Conservation (phyloP, 129 eudicot species). For the Helichrysum umbraculigerum region DNA sequence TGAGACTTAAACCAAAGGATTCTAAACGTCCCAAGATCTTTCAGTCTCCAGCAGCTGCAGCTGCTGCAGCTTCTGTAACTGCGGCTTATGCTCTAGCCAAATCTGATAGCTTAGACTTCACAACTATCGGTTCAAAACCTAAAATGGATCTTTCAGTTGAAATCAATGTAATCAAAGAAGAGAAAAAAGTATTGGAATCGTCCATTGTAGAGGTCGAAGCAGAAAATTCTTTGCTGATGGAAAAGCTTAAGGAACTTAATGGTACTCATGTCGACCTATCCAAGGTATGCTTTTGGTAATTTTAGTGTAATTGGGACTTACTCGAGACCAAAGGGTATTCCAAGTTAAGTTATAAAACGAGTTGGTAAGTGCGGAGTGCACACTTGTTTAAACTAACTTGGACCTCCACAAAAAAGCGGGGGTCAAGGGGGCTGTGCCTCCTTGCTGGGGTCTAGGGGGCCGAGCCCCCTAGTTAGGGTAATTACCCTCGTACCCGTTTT, state of each 20-base stretch:
- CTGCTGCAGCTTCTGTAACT: constrained; percentile 97
- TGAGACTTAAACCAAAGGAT: constrained; percentile 77
- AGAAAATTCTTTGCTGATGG: constrained; percentile 57
- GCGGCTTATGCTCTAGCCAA: constrained; percentile 86
- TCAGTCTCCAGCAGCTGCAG: constrained; percentile 96
- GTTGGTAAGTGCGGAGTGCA: too few relatives aligned
- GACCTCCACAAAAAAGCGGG: too few relatives aligned
- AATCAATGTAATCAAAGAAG: constrained; percentile 48
- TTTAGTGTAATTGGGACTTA: too few relatives aligned
- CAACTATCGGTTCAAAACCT: constrained; percentile 38
- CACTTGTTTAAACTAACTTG: too few relatives aligned
- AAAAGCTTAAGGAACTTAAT: constrained; percentile 66
- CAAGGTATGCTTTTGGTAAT: constrained; percentile 75
- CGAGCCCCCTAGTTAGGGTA: too few relatives aligned
- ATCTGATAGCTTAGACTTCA: constrained; percentile 49
- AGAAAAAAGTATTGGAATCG: constrained; percentile 62
- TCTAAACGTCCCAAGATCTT: constrained; percentile 62
- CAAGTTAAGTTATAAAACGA: too few relatives aligned
- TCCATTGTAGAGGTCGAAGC: constrained; percentile 51
- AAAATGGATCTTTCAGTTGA: constrained; percentile 55
- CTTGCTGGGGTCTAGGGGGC: too few relatives aligned
- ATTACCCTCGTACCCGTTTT: too few relatives aligned
- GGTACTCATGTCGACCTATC: constrained; percentile 61
- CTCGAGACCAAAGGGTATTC: too few relatives aligned
- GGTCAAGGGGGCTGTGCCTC: too few relatives aligned